Percentiles rank a stretch among this genome's conserved stretches.
phyloP scores from a whole-genome alignment of 768 basidiomycete species.

The Pholiota molesta region DNA sequence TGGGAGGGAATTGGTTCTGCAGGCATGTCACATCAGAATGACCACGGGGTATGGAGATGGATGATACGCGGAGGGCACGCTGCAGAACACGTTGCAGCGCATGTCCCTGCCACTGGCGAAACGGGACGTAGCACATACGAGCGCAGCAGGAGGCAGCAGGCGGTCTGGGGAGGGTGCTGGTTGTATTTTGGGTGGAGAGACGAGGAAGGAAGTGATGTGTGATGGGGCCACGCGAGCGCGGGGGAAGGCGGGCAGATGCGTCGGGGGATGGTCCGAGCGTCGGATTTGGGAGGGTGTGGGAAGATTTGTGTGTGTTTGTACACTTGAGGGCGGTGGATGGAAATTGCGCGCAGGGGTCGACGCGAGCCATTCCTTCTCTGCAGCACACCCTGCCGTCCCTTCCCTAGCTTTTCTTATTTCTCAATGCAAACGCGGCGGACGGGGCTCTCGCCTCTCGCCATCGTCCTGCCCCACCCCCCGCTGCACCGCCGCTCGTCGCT shows the following conservation, averaged over 20 bases:
- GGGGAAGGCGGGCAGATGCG: background rate
- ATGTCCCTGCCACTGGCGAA: conserved; percentile 8
- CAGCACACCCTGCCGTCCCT: conserved; percentile 17
- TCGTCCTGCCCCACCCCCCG: conserved; percentile 20
- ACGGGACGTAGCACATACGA: background rate
- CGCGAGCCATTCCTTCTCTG: background rate
- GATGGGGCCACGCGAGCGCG: background rate
- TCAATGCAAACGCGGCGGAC: conserved; percentile 56
- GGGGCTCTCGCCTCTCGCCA: conserved; percentile 53
- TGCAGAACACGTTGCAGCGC: conserved; percentile 43
- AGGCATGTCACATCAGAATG: conserved; percentile 3
- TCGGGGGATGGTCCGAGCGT: conserved; percentile 13
- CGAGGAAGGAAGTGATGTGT: too few species aligned
- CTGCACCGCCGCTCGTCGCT: conserved; percentile 53
- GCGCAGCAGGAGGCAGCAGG: too few species aligned
- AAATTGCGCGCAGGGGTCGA: background rate
- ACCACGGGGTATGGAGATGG: background rate
- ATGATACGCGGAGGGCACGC: conserved; percentile 31
- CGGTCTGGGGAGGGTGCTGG: too few species aligned
- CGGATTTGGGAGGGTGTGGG: conserved; percentile 5
- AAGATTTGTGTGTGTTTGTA: conserved; percentile 7
- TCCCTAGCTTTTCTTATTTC: conserved; percentile 33
- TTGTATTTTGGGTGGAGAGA: too few species aligned
- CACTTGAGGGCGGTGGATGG: background rate
- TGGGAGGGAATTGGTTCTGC: background rate